phyloP scores from a whole-genome alignment of 352 stramenopile genomes.

The Globisporangium rhizosaccharum region DNA sequence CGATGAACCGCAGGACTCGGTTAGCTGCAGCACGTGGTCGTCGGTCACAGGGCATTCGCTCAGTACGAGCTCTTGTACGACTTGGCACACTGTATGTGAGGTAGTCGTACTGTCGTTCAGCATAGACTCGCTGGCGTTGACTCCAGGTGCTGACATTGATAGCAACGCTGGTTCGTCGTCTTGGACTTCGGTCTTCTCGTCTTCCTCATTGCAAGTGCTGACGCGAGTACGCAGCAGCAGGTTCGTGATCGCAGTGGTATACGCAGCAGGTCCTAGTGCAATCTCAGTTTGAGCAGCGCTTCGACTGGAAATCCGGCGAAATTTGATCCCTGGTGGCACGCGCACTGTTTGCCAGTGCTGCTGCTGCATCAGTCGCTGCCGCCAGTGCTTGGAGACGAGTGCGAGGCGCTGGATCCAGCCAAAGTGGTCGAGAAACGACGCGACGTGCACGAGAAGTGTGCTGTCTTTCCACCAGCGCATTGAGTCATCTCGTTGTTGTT shows the following conservation, averaged over 20 bases:
- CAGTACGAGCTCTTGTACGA: conserved; percentile 16
- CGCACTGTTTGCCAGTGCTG: conserved; percentile 12
- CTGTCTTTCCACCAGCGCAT: background rate
- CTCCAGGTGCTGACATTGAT: too few relatives aligned
- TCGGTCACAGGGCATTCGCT: conserved; percentile 18
- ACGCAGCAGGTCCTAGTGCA: too few relatives aligned
- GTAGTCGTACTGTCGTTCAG: too few relatives aligned
- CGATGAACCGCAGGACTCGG: conserved; percentile 7
- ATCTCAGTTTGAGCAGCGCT: too few relatives aligned
- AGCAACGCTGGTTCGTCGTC: too few relatives aligned
- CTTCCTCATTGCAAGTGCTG: too few relatives aligned
- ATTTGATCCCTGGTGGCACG: background rate
- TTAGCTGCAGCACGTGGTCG: conserved; percentile 18
- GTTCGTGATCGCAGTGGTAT: too few relatives aligned
- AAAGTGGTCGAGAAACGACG: conserved; percentile 16
- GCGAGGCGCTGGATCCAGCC: conserved; percentile 14
- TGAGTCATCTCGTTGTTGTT: background rate
- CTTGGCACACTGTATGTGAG: background rate
- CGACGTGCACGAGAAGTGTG: conserved; percentile 1
- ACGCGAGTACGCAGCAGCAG: too few relatives aligned
- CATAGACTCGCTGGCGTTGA: too few relatives aligned
- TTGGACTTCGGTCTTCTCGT: background rate
- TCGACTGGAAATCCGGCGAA: too few relatives aligned
- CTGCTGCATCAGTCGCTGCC: conserved; percentile 1
- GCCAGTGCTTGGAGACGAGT: conserved; percentile 11